Evolutionary conservation across 106 monocot genomes (phyloP).

Genomic region (Triglochin maritima): DNA sequence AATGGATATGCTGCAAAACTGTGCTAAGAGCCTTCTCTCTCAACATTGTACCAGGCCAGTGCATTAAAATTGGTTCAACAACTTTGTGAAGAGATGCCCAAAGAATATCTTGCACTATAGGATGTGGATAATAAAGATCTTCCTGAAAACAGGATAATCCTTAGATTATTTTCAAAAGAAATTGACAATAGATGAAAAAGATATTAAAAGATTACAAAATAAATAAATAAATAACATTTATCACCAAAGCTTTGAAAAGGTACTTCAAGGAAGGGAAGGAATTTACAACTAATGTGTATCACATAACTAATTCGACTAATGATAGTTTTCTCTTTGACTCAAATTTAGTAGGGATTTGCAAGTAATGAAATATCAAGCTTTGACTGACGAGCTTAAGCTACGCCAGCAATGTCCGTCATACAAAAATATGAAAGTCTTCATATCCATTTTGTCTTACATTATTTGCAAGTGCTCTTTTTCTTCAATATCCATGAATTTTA

Average conservation of each 20-base stretch:
- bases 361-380: no score
- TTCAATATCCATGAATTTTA: no score
- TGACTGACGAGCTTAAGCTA: no score
- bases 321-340: not conserved
- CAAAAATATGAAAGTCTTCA: no score
- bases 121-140: slow-evolving; percentile 86
- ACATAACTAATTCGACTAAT: no score
- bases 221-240: not conserved
- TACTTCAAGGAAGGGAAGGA: no score
- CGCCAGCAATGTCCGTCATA: no score
- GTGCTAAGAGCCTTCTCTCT: slow-evolving; percentile 65
- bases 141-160: slow-evolving; percentile 38
- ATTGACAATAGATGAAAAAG: not conserved
- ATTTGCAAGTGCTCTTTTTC: no score
- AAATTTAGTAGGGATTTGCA: no score
- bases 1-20: slow-evolving; percentile 76
- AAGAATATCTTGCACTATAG: slow-evolving; percentile 64
- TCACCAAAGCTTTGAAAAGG: not conserved
- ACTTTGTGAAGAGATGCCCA: slow-evolving; percentile 74
- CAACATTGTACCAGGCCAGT: slow-evolving; percentile 65
- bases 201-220: not conserved
- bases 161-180: not conserved
- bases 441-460: no score
- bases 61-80: slow-evolving; percentile 66
- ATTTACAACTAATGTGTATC: no score